Evolutionary conservation across 495 filamentous ascomycete genomes (phyloP), one percentile per base, ranked within the genome.

Genomic region (Penicillium simplicissimum): DNA sequence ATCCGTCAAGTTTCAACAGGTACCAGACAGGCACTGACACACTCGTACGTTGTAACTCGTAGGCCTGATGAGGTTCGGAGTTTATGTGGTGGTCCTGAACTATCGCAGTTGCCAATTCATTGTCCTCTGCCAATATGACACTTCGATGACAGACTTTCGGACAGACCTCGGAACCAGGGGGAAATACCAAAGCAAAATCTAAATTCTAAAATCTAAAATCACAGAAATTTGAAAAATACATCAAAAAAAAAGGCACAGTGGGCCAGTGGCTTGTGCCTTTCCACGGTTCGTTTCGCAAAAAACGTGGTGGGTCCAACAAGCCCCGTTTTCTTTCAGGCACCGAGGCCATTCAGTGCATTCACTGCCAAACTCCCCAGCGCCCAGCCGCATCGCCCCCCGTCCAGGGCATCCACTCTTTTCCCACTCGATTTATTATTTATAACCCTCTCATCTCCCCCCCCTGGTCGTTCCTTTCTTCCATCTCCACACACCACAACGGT

Each of bases 401-500:
- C n/a, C n/a, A n/a, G n/a, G n/a, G n/a, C 28, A 31, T 31, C 28
- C 28, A 7, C 28, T 31, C 28, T 31, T 31, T 31, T 28, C 6
- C 6, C 9, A 25, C 6, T 34, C 48, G 25, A 14, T 28, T 28
- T 13, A 47, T 36, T 53, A 47, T 54, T 51, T 48, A 37, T 28
- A 52, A 19, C 48, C 35, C 10, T 33, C 21, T 17, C 13, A 14
- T 21, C 36, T 53, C 19, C 42, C 53, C 62, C 53, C 62, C 8
- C 38, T 17, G 42, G 31, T 55, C 42, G 14, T n/a, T 37, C 52
- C 54, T 35, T 59, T 54, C 28, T 53, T 61, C 38, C 36, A 40
- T 47, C 37, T 63, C 53, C 52, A 47, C 42, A 38, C 53, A 55
- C 52, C 43, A 53, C 59, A 54, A 62, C 58, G 53, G 48, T 69